Percentiles rank a stretch among this genome's conserved stretches.
These are phyloP conservation scores for Chlorokybus atmophyticus DNA, from an alignment of 139 green algal genomes.

Conservation along the genomic window DNA sequence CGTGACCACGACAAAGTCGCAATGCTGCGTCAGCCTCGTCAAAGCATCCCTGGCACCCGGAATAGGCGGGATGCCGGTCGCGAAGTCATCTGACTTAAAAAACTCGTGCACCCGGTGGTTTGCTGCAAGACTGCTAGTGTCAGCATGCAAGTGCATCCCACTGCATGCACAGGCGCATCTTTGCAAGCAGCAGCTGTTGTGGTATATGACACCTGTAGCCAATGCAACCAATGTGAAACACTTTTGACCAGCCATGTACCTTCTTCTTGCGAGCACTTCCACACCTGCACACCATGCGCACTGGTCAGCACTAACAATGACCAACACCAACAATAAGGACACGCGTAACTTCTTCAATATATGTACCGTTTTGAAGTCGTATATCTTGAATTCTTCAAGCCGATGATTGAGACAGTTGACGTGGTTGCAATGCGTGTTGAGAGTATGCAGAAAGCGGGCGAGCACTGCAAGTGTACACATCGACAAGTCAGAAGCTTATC, in stretches of 20 bases:
- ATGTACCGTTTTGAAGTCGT: neutral
- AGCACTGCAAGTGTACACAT: no score
- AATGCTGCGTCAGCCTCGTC: constrained; percentile 35
- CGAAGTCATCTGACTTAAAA: constrained; percentile 79
- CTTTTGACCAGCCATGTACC: constrained; percentile 1
- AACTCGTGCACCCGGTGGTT: constrained; percentile 88
- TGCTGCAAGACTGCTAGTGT: constrained; percentile 22
- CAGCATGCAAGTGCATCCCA: neutral
- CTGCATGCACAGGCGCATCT: neutral
- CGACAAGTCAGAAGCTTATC: no score
- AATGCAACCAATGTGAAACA: neutral
- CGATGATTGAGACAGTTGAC: neutral
- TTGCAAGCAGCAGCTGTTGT: neutral
- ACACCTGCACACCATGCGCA: no score
- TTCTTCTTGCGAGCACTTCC: constrained; percentile 63
- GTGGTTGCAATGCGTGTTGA: neutral
- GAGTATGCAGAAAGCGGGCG: neutral
- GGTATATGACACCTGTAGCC: neutral
- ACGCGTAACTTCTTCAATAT: no score
- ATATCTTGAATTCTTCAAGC: neutral
- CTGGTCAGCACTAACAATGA: no score
- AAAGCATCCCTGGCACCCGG: constrained; percentile 67
- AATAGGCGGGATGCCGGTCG: constrained; percentile 67
- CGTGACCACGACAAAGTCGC: constrained; percentile 61
- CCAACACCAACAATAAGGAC: no score